Evolutionary conservation across 495 filamentous ascomycete genomes (phyloP).

Genomic region (Trichoderma reesei): DNA sequence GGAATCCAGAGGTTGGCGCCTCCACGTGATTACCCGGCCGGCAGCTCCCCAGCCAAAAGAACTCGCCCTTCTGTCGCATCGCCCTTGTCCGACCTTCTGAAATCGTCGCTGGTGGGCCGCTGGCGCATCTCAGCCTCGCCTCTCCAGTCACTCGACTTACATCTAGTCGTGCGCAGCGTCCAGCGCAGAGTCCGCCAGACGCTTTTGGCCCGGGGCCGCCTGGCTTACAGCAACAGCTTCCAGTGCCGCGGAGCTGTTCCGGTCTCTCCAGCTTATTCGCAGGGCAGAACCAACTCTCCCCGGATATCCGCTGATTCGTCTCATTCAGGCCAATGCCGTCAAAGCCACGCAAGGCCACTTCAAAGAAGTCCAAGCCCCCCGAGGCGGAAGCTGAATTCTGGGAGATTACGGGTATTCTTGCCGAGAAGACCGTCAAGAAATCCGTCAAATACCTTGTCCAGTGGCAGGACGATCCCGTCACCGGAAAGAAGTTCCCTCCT

Average conservation of each 20-base stretch:
- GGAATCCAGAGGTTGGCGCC: conserved; percentile 3
- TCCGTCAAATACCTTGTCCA: conserved; percentile 5
- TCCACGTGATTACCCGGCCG: conserved; percentile 3
- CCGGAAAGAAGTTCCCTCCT: neutral
- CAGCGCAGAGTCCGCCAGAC: neutral
- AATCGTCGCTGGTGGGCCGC: conserved; percentile 8
- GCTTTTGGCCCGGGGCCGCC: neutral
- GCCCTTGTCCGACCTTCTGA: conserved; percentile 5
- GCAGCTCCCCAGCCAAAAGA: neutral
- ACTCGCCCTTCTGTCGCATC: conserved; percentile 1
- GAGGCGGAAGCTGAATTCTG: neutral
- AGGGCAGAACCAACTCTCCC: neutral
- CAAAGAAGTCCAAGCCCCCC: conserved; percentile 5
- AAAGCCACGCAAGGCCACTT: neutral
- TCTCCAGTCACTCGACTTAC: conserved; percentile 7
- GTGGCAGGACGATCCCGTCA: conserved; percentile 8
- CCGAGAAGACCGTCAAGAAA: conserved; percentile 6
- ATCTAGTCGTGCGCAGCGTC: neutral
- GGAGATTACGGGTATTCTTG: neutral
- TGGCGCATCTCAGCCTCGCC: conserved; percentile 5
- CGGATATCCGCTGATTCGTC: neutral
- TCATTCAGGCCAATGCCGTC: conserved; percentile 9
- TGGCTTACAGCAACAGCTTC: conserved; percentile 6
- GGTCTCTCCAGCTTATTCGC: neutral
- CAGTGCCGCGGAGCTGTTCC: neutral